A percentile compares a stretch with the other conserved stretches of the same genome.
phyloP scores from a whole-genome alignment of 129 eudicot genomes.

The Sambucus nigra region DNA sequence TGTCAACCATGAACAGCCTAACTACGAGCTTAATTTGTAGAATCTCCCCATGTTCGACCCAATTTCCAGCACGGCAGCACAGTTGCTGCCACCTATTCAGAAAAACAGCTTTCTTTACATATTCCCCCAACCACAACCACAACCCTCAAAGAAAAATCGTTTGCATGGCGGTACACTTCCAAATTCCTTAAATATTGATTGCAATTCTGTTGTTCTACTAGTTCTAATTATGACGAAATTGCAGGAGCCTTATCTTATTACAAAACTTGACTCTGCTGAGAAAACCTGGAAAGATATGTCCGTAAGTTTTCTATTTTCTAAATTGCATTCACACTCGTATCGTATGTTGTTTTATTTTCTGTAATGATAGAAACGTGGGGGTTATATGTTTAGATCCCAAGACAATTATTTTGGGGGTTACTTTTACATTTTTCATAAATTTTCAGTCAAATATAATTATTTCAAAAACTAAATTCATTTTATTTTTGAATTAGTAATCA shows the following conservation, averaged over 20 bases:
- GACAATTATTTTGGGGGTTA: too few species aligned
- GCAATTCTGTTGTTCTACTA: constrained; percentile 5
- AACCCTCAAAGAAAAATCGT: constrained; percentile 27
- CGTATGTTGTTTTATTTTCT: neutral
- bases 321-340: too few species aligned
- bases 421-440: too few species aligned
- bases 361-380: too few species aligned
- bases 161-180: constrained; percentile 71
- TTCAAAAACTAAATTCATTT: too few species aligned
- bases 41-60: constrained; percentile 32
- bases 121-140: constrained; percentile 11
- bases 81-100: constrained; percentile 8
- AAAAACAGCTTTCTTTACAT: constrained; percentile 8
- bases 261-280: constrained; percentile 93
- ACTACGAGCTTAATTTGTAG: constrained; percentile 27
- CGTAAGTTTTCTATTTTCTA: constrained; percentile 24
- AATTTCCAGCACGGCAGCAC: constrained; percentile 15
- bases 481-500: neutral
- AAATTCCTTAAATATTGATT: constrained; percentile 8
- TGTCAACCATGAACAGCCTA: constrained; percentile 41
- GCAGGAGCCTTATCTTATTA: constrained; percentile 86
- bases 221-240: constrained; percentile 13
- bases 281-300: constrained; percentile 92
- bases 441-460: too few species aligned
- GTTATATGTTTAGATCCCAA: too few species aligned